phyloP scores from a whole-genome alignment of 371 early-diverging fungal genomes.

The Apophysomyces sp. region DNA sequence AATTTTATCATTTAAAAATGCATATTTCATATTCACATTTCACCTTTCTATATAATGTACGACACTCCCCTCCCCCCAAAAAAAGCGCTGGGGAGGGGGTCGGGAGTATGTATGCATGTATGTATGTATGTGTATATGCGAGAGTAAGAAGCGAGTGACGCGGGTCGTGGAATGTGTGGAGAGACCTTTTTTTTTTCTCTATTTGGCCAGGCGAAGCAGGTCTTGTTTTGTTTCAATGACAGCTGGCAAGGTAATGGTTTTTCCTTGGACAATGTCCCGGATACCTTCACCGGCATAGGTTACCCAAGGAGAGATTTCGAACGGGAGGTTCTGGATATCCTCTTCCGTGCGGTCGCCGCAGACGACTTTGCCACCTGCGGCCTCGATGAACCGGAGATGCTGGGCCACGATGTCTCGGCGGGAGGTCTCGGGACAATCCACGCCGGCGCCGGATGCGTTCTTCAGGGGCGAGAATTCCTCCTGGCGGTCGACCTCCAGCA shows the following conservation, averaged over 20 bases:
- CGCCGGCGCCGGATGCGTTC: conserved; percentile 91
- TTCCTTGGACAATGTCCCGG: conserved; percentile 61
- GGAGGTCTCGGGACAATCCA: conserved; percentile 93
- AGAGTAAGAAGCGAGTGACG: background rate
- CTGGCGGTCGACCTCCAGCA: conserved; percentile 86
- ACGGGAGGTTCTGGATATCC: conserved; percentile 46
- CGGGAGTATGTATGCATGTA: too few relatives aligned
- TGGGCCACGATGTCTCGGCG: conserved; percentile 86
- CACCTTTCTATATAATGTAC: background rate
- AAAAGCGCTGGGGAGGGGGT: too few relatives aligned
- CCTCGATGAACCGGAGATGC: conserved; percentile 80
- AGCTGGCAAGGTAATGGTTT: conserved; percentile 47
- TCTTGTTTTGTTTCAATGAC: conserved; percentile 47
- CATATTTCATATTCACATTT: background rate
- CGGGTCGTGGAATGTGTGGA: background rate
- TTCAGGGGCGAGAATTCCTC: conserved; percentile 98
- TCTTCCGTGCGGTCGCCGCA: conserved; percentile 51
- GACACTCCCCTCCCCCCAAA: too few relatives aligned
- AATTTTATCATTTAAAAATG: too few relatives aligned
- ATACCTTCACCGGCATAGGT: conserved; percentile 94
- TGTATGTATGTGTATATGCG: too few relatives aligned
- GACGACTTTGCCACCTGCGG: conserved; percentile 80
- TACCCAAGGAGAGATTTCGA: conserved; percentile 90
- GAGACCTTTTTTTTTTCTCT: background rate
- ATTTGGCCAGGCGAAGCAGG: conserved; percentile 33